Conservation (phyloP, 495 filamentous ascomycete species). For the Paragyromitra xinjiangensis region DNA sequence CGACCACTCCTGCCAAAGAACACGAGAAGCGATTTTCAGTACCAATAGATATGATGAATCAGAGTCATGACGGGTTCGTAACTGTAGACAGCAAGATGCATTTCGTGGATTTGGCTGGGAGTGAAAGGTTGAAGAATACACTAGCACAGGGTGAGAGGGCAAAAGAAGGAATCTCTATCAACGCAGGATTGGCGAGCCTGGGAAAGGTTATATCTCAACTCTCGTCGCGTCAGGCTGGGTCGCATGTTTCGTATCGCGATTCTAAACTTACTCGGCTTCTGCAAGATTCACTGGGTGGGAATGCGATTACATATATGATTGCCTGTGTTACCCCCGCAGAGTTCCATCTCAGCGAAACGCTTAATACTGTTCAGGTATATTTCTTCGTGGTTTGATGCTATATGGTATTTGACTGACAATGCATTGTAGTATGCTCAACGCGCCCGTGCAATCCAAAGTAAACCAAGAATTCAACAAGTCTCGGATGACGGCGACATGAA, state of each 20-base stretch:
- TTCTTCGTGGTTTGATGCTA: background rate
- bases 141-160: constrained; percentile 94
- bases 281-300: constrained; percentile 97
- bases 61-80: constrained; percentile 69
- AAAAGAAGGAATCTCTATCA: constrained; percentile 98
- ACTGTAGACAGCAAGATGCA: constrained; percentile 98
- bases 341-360: constrained; percentile 95
- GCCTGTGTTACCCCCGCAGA: constrained; percentile 96
- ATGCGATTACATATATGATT: constrained; percentile 99
- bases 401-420: constrained; percentile 24
- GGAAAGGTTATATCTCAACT: constrained; percentile 99
- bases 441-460: constrained; percentile 95
- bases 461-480: constrained; percentile 91
- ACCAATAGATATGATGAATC: constrained; percentile 80
- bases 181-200: constrained; percentile 91
- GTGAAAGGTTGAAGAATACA: constrained; percentile 96
- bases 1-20: constrained; percentile 51
- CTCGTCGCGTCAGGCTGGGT: constrained; percentile 84
- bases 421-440: constrained; percentile 83
- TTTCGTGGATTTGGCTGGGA: constrained; percentile 97
- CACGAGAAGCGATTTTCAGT: constrained; percentile 90
- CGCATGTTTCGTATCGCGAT: constrained; percentile 97
- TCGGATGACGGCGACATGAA: constrained; percentile 93
- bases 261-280: constrained; percentile 94
- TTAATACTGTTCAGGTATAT: constrained; percentile 81